Evolutionary conservation across 2,329 filamentous ascomycete species (phyloP).

Genomic region (Calonectria pteridis): DNA sequence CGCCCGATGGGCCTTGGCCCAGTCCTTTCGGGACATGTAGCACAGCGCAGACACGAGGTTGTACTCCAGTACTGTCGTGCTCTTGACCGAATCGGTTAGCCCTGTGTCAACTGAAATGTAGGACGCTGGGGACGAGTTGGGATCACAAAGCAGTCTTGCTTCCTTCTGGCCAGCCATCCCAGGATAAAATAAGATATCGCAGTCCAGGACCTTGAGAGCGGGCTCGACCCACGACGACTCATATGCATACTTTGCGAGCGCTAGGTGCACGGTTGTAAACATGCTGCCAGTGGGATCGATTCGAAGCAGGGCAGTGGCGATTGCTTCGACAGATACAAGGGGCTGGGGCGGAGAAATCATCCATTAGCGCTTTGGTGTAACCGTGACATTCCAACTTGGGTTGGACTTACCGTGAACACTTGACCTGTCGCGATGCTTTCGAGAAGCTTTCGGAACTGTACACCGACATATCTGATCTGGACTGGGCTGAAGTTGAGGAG

Average conservation of each 20-base stretch:
- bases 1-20: constrained; percentile 71
- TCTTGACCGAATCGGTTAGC: constrained; percentile 67
- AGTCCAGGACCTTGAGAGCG: constrained; percentile 72
- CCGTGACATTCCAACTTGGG: neutral
- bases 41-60: constrained; percentile 74
- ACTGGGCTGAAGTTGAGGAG: constrained; percentile 62
- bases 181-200: constrained; percentile 75
- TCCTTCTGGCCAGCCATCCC: constrained; percentile 53
- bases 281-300: constrained; percentile 76
- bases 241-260: constrained; percentile 70
- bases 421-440: constrained; percentile 53
- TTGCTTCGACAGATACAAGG: constrained; percentile 58
- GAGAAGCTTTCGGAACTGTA: constrained; percentile 58
- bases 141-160: constrained; percentile 59
- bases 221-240: constrained; percentile 64
- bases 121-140: constrained; percentile 57
- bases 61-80: constrained; percentile 73
- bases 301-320: constrained; percentile 68
- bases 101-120: constrained; percentile 72
- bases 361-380: constrained; percentile 22
- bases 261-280: constrained; percentile 74
- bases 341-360: constrained; percentile 51
- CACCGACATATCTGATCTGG: constrained; percentile 66
- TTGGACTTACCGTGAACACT: constrained; percentile 57
- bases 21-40: constrained; percentile 71